Conservation (phyloP, 352 stramenopile genomes). For the Paralagenidium karlingii region DNA sequence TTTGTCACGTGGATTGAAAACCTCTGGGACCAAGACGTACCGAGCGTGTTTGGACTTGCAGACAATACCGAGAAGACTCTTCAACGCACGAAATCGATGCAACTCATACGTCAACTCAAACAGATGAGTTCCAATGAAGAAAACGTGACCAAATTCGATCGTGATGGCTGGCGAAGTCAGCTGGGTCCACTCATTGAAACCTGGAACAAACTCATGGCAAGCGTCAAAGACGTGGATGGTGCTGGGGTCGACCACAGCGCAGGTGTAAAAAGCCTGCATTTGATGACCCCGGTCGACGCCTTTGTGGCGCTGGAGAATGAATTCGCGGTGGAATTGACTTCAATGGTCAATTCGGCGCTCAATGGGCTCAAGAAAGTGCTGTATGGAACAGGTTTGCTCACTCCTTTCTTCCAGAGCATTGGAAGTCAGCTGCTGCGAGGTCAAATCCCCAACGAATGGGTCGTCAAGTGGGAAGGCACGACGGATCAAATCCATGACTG, state of each 20-base stretch:
- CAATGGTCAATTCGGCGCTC: constrained; percentile 60
- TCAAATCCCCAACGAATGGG: constrained; percentile 68
- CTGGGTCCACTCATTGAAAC: constrained; percentile 83
- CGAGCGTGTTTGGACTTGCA: constrained; percentile 83
- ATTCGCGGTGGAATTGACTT: constrained; percentile 53
- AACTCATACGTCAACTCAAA: constrained; percentile 82
- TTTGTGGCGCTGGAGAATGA: constrained; percentile 89
- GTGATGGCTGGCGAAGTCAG: constrained; percentile 82
- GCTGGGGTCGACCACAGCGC: background rate
- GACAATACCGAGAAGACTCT: constrained; percentile 92
- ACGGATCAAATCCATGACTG: constrained; percentile 49
- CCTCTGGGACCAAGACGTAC: constrained; percentile 57
- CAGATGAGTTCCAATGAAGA: constrained; percentile 59
- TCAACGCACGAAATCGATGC: constrained; percentile 75
- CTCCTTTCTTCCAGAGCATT: constrained; percentile 74
- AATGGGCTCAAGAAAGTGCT: constrained; percentile 81
- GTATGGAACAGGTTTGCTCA: constrained; percentile 85
- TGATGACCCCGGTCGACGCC: constrained; percentile 52
- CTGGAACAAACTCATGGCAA: constrained; percentile 70
- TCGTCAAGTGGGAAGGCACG: constrained; percentile 66
- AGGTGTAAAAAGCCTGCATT: constrained; percentile 18
- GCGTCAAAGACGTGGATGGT: background rate
- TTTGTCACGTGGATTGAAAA: constrained; percentile 60
- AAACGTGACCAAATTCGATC: constrained; percentile 72
- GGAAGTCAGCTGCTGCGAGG: constrained; percentile 63